Conservation (phyloP, 2,329 filamentous ascomycete genomes). For the Fusarium irregulare region DNA sequence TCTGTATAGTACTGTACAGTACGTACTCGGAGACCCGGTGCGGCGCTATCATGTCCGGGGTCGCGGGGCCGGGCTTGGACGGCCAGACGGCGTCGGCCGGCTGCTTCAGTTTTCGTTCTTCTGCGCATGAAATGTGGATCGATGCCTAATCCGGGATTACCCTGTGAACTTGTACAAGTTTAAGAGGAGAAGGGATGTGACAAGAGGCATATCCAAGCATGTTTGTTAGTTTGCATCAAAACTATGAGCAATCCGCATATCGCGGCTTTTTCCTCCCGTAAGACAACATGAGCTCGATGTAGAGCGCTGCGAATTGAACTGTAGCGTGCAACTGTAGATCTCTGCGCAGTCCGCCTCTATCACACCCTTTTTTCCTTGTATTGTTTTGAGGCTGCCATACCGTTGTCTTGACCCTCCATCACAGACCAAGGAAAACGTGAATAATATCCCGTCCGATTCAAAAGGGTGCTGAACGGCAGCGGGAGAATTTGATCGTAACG, state of each 20-base stretch:
- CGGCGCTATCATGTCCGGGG: constrained; percentile 14
- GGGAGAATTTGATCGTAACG: constrained; percentile 4
- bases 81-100: constrained; percentile 26
- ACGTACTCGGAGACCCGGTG: constrained; percentile 28
- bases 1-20: neutral
- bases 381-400: neutral
- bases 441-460: constrained; percentile 30
- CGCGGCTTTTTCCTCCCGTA: neutral
- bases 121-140: constrained; percentile 10
- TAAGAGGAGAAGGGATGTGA: constrained; percentile 8
- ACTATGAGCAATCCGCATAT: constrained; percentile 7
- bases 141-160: constrained; percentile 13
- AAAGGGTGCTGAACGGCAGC: constrained; percentile 13
- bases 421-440: constrained; percentile 33
- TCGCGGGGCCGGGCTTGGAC: constrained; percentile 34
- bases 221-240: neutral
- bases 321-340: constrained; percentile 22
- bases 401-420: constrained; percentile 30
- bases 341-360: constrained; percentile 25
- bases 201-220: constrained; percentile 6
- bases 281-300: neutral
- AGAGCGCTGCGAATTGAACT: neutral
- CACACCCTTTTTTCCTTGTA: constrained; percentile 3
- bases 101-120: constrained; percentile 17
- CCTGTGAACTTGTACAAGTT: constrained; percentile 7